Percentiles rank a stretch among this genome's conserved stretches.
Evolutionary conservation across 148 eudicot species (phyloP).

Genomic region (Agrostemma githago): DNA sequence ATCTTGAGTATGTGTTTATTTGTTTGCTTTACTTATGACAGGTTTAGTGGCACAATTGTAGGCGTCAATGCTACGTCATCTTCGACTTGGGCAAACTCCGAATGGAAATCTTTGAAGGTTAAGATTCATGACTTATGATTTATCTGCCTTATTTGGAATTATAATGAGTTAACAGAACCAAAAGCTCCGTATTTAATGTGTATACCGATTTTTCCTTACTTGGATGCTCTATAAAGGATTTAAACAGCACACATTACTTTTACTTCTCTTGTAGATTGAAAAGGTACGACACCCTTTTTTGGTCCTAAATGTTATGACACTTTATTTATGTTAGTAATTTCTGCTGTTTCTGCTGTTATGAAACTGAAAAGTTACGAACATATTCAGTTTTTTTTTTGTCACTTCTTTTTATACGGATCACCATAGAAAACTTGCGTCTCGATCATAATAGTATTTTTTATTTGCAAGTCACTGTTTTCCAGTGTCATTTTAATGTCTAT

Average conservation of each 20-base stretch:
- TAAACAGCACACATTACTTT: not conserved
- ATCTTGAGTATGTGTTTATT: not conserved
- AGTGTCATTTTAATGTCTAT: too few species aligned
- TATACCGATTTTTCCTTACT: not conserved
- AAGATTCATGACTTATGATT: not conserved
- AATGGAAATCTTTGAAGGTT: constrained; percentile 96
- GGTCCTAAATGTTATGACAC: not conserved
- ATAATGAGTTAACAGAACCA: too few species aligned
- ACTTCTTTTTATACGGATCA: too few species aligned
- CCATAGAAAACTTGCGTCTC: too few species aligned
- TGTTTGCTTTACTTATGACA: constrained; percentile 28
- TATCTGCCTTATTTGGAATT: constrained; percentile 1
- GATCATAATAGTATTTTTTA: too few species aligned
- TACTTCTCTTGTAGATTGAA: not conserved
- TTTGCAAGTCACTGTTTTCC: too few species aligned
- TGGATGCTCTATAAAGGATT: not conserved
- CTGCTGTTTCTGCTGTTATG: constrained; percentile 17
- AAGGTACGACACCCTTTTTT: not conserved
- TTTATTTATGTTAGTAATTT: not conserved
- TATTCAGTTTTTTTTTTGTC: too few species aligned
- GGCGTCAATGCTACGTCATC: constrained; percentile 64
- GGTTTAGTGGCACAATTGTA: constrained; percentile 93
- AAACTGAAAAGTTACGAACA: too few species aligned
- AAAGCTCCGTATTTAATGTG: too few species aligned
- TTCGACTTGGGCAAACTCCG: constrained; percentile 76